Percentiles rank a stretch among this genome's conserved stretches.
Evolutionary conservation across 1,139 yeast genomes (phyloP).

Genomic region (Protomyces gravidus): DNA sequence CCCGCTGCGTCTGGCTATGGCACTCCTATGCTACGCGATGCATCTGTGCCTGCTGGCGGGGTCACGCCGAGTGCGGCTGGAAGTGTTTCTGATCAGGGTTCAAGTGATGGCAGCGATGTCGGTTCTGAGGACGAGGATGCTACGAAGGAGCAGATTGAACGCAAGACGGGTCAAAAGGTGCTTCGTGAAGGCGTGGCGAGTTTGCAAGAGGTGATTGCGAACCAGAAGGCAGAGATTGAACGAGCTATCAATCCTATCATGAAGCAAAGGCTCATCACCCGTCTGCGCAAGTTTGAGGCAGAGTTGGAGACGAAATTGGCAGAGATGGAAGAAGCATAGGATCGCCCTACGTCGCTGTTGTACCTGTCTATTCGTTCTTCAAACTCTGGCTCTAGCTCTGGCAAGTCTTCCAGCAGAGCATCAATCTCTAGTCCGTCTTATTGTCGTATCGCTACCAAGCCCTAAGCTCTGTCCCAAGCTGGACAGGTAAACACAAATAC

Average conservation of each 20-base stretch:
- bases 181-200: constrained; percentile 82
- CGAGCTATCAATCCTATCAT: constrained; percentile 82
- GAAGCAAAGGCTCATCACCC: constrained; percentile 80
- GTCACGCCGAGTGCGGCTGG: constrained; percentile 4
- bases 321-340: constrained; percentile 17
- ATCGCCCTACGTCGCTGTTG: too few species aligned
- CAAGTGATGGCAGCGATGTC: constrained; percentile 49
- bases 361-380: too few species aligned
- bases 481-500: too few species aligned
- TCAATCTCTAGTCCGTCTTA: too few species aligned
- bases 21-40: constrained; percentile 34
- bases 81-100: constrained; percentile 41
- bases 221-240: constrained; percentile 67
- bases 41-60: constrained; percentile 37
- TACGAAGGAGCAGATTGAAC: constrained; percentile 45
- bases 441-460: too few species aligned
- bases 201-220: constrained; percentile 70
- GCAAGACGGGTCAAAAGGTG: constrained; percentile 60
- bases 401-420: too few species aligned
- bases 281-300: constrained; percentile 69
- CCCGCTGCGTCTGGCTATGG: neutral
- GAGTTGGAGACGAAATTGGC: constrained; percentile 79
- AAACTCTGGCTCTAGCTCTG: too few species aligned
- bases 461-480: too few species aligned
- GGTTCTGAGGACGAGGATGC: constrained; percentile 53